Conservation (phyloP, 192 early-diverging fungal species). For the Lobosporangium transversale region DNA sequence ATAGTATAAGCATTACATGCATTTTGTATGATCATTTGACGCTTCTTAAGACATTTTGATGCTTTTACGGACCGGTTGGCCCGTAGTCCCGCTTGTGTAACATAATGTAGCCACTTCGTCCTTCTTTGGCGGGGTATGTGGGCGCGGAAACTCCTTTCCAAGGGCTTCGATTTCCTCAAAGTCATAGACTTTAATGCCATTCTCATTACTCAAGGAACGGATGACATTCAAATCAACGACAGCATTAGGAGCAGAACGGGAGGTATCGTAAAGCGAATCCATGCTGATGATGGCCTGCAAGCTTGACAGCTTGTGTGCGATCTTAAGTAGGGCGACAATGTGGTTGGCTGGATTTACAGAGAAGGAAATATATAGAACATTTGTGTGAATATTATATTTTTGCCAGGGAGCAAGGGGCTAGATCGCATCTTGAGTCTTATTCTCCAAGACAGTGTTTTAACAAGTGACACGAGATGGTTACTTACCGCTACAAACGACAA, state of each 20-base stretch:
- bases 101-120: constrained; percentile 75
- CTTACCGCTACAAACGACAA: constrained; percentile 63
- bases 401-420: not conserved
- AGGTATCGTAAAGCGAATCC: constrained; percentile 67
- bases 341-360: constrained; percentile 17
- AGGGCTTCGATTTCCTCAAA: constrained; percentile 64
- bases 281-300: constrained; percentile 80
- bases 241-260: constrained; percentile 13
- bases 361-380: no score
- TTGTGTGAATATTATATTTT: no score
- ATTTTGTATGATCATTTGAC: not conserved
- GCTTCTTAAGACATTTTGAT: not conserved
- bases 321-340: constrained; percentile 4
- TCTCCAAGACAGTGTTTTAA: not conserved
- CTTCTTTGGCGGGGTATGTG: constrained; percentile 65
- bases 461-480: constrained; percentile 4
- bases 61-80: constrained; percentile 65
- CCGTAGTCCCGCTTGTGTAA: constrained; percentile 92
- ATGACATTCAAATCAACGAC: constrained; percentile 20
- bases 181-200: constrained; percentile 67
- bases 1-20: no score
- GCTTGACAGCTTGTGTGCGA: constrained; percentile 58
- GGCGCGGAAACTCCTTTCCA: constrained; percentile 62
- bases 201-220: constrained; percentile 67
- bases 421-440: not conserved